These are phyloP conservation scores for Botryobasidium botryosum DNA, from an alignment of 768 basidiomycete species.

Conservation along the genomic window DNA sequence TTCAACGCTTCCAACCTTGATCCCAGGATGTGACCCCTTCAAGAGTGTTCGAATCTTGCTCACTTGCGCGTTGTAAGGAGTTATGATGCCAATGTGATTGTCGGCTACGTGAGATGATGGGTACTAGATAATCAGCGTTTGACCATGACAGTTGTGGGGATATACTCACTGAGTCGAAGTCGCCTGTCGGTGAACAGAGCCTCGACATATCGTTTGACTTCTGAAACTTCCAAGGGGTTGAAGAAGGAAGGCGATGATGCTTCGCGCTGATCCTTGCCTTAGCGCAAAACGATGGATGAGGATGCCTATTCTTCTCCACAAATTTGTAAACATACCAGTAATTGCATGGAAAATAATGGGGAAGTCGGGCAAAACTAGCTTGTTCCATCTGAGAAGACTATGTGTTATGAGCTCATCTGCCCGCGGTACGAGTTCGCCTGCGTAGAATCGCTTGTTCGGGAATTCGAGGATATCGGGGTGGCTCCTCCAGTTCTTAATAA, in stretches of 20 bases:
- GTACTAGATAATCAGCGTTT: not conserved
- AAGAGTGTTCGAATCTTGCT: conserved; percentile 17
- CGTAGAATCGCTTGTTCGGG: conserved; percentile 33
- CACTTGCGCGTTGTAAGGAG: conserved; percentile 26
- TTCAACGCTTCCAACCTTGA: conserved; percentile 10
- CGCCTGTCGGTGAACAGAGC: conserved; percentile 16
- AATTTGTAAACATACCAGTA: conserved; percentile 4
- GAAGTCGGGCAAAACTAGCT: conserved; percentile 17
- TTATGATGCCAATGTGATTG: conserved; percentile 24
- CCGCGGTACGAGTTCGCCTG: conserved; percentile 19
- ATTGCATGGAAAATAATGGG: conserved; percentile 23
- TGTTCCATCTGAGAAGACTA: conserved; percentile 16
- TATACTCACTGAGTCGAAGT: conserved; percentile 19
- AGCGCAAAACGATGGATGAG: not conserved
- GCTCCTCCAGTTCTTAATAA: conserved; percentile 42
- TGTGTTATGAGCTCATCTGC: conserved; percentile 18
- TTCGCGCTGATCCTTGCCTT: conserved; percentile 22
- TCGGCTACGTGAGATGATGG: conserved; percentile 14
- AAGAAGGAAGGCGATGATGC: conserved; percentile 25
- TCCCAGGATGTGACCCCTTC: too few relatives aligned
- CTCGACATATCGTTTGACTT: conserved; percentile 22
- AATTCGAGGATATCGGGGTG: conserved; percentile 37
- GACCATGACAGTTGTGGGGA: not conserved
- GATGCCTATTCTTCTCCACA: not conserved
- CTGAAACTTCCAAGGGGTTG: conserved; percentile 23